Base-by-base conservation (phyloP, 345 rosid genomes). In the Noccaea bulbosa region DNA sequence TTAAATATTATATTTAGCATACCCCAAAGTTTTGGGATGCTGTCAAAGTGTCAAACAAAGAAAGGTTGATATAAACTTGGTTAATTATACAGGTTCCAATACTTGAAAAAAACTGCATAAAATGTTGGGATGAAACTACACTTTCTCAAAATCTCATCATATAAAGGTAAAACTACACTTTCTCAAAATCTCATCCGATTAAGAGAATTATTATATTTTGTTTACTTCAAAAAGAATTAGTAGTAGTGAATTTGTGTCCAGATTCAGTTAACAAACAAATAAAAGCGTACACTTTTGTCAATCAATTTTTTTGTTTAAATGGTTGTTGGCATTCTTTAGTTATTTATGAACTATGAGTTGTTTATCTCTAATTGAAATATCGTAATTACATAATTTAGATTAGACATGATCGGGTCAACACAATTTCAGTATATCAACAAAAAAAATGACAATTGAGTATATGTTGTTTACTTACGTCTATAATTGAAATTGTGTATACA, bases 181-280 rank as follows among this genome's bases (percentile, higher is more conserved):
- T 45, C 9, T 45, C 49, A 7, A 15, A 15, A 20, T 20, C 22
- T 20, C 22, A 20, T 20, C 22, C 22, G 22, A 1, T 1, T 20
- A 20, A 30, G 50, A 7, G 3, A 35, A n/a, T 5, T 9, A 62
- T 10, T 45, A 24, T 12, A 6, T 1, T 15, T 27, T 47, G 43
- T 32, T 45, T 62, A 65, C 48, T 37, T 64, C 7, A 48, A 49
- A 5, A 5, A 37, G 35, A 34, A 11, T 1, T 3, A 35, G 8
- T 45, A n/a, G 22, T 49, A 37, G 69, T 64, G 57, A 64, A 11
- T 17, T 47, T 64, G 45, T 64, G 9, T 48, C 46, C 57, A 47
- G 16, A 48, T 35, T 64, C 69, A 64, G 4, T 48, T 34, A 47
- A 34, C 20, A 63, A 11, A 8, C 20, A 22, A 34, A 47, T 47